A percentile compares a stretch with the other conserved stretches of the same genome.
Evolutionary conservation across 805 yeast genomes (phyloP).

Genomic region (Hemisphaericaspora nanyangensis): DNA sequence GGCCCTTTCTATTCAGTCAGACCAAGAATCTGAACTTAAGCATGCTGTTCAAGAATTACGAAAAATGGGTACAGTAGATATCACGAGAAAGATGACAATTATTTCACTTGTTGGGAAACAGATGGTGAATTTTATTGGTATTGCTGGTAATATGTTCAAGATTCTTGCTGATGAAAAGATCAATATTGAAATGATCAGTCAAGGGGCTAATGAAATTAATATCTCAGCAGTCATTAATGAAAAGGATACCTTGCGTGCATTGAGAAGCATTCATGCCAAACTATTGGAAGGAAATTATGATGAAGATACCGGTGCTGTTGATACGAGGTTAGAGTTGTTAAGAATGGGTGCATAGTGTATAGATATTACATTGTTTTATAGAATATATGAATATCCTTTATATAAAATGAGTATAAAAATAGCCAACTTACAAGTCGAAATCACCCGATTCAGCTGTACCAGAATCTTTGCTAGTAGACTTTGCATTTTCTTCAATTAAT

Average conservation of each 20-base stretch:
- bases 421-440: slow-evolving; percentile 22
- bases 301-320: slow-evolving; percentile 23
- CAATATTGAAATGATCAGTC: slow-evolving; percentile 96
- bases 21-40: slow-evolving; percentile 60
- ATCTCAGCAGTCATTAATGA: slow-evolving; percentile 92
- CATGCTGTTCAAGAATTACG: slow-evolving; percentile 76
- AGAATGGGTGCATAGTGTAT: slow-evolving; percentile 9
- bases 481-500: slow-evolving; percentile 46
- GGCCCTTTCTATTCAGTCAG: slow-evolving; percentile 81
- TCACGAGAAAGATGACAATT: slow-evolving; percentile 83
- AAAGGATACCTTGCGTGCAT: slow-evolving; percentile 76
- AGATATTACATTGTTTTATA: not conserved
- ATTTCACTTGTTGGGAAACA: slow-evolving; percentile 94
- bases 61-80: slow-evolving; percentile 83
- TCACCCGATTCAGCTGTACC: slow-evolving; percentile 25
- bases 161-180: slow-evolving; percentile 87
- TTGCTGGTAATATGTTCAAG: slow-evolving; percentile 95
- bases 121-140: slow-evolving; percentile 95
- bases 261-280: slow-evolving; percentile 78
- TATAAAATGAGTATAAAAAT: not conserved
- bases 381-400: not conserved
- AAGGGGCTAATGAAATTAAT: slow-evolving; percentile 97
- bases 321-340: slow-evolving; percentile 28
- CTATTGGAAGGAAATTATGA: slow-evolving; percentile 48
- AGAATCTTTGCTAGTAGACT: slow-evolving; percentile 7